These are phyloP conservation scores for Oryza meridionalis DNA, from an alignment of 176 grass and related monocot genomes.

Conservation along the genomic window DNA sequence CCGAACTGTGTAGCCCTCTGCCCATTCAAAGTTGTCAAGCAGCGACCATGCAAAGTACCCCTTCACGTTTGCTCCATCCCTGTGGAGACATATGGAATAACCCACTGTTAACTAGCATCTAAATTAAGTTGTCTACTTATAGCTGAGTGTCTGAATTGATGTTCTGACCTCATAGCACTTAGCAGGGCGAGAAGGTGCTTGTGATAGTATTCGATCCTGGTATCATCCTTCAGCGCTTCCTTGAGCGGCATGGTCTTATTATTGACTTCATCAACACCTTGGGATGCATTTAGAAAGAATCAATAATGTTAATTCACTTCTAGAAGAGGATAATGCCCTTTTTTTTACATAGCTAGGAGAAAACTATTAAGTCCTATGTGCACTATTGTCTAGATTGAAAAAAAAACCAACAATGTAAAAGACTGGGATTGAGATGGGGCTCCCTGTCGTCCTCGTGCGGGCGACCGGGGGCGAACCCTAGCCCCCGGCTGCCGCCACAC, in stretches of 20 bases:
- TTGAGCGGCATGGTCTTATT: slow-evolving; percentile 46
- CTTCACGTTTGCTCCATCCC: slow-evolving; percentile 37
- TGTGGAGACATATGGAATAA: background rate
- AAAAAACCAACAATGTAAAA: background rate
- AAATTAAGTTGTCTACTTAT: too few relatives aligned
- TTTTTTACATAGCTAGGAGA: background rate
- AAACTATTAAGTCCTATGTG: background rate
- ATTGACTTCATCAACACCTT: slow-evolving; percentile 50
- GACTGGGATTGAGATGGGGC: too few relatives aligned
- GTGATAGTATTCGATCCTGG: slow-evolving; percentile 19
- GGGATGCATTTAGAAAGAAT: background rate
- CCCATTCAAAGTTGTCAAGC: slow-evolving; percentile 66
- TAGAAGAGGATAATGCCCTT: background rate
- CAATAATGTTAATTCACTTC: background rate
- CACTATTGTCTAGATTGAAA: too few relatives aligned
- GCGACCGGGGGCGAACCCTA: too few relatives aligned
- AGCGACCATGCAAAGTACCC: too few relatives aligned
- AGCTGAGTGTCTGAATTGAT: background rate
- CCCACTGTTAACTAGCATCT: slow-evolving; percentile 7
- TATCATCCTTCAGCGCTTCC: slow-evolving; percentile 56
- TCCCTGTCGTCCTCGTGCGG: too few relatives aligned
- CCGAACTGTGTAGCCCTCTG: slow-evolving; percentile 44
- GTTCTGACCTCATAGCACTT: slow-evolving; percentile 46
- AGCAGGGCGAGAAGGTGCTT: slow-evolving; percentile 50
- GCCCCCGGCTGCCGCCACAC: too few relatives aligned